Conservation (phyloP, 202 grass and related monocot genomes). For the Dendrocalamus latiflorus region DNA sequence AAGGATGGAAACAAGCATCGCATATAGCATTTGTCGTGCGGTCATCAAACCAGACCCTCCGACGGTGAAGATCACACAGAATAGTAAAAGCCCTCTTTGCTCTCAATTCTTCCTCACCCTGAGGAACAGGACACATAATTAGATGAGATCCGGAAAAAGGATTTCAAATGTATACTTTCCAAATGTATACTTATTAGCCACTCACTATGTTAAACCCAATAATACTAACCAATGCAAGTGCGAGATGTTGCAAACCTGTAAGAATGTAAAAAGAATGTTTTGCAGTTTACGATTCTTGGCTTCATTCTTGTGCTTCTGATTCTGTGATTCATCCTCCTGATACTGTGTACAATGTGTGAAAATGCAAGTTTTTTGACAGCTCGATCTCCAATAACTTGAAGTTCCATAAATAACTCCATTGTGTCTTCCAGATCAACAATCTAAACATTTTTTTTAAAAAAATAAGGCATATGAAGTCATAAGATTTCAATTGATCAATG, state of each 20-base stretch:
- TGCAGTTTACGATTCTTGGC: conserved; percentile 75
- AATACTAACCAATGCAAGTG: neutral
- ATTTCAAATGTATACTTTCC: neutral
- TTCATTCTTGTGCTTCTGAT: conserved; percentile 87
- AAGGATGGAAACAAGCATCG: conserved; percentile 86
- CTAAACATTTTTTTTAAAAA: conserved; percentile 26
- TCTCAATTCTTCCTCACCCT: conserved; percentile 79
- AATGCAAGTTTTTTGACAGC: conserved; percentile 81
- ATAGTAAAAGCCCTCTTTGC: conserved; percentile 90
- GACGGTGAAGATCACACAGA: conserved; percentile 80
- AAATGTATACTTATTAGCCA: neutral
- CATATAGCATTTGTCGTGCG: conserved; percentile 90
- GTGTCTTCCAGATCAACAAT: conserved; percentile 78
- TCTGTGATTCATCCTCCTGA: conserved; percentile 96
- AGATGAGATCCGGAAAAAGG: neutral
- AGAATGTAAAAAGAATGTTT: conserved; percentile 63
- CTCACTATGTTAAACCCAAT: neutral
- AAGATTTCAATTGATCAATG: neutral
- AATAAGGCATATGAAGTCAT: neutral
- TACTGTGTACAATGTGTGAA: conserved; percentile 80
- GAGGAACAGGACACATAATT: conserved; percentile 7
- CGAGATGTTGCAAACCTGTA: conserved; percentile 49
- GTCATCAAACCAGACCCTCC: conserved; percentile 96
- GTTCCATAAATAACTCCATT: conserved; percentile 83
- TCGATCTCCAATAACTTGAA: conserved; percentile 80